Conservation (phyloP, 2,329 filamentous ascomycete genomes). For the Fusarium transvaalense region DNA sequence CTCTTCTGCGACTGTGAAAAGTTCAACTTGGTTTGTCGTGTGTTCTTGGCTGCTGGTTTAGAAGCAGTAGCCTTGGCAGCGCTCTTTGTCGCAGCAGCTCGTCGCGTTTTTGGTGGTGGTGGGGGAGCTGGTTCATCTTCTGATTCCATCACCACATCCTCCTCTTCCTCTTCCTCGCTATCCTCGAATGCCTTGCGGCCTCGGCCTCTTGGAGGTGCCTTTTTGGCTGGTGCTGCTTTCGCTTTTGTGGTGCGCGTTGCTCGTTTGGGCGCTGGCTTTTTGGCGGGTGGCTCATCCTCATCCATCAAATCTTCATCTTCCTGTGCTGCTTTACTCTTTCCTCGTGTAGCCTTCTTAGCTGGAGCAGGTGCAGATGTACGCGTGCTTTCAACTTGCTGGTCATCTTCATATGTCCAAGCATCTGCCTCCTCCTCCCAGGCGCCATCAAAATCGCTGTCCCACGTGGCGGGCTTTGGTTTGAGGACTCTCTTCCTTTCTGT, state of each 20-base stretch:
- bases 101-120: constrained; percentile 53
- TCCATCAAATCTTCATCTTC: constrained; percentile 52
- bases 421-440: constrained; percentile 85
- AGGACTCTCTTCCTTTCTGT: constrained; percentile 60
- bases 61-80: constrained; percentile 30
- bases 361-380: constrained; percentile 8
- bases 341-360: constrained; percentile 17
- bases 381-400: constrained; percentile 23
- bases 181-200: constrained; percentile 53
- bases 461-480: constrained; percentile 81
- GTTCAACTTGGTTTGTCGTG: constrained; percentile 53
- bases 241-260: constrained; percentile 55
- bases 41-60: constrained; percentile 33
- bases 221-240: constrained; percentile 61
- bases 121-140: constrained; percentile 59
- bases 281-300: constrained; percentile 61
- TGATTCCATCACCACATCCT: constrained; percentile 67
- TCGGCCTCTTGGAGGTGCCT: constrained; percentile 57
- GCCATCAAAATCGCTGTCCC: constrained; percentile 92
- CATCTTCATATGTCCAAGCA: constrained; percentile 59
- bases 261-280: constrained; percentile 51
- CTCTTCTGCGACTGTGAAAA: constrained; percentile 56
- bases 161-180: constrained; percentile 60
- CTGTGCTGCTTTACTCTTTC: constrained; percentile 41
- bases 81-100: constrained; percentile 40